These are phyloP conservation scores for Rosa hybrid DNA, from an alignment of 331 rosid genomes.

Conservation along the genomic window DNA sequence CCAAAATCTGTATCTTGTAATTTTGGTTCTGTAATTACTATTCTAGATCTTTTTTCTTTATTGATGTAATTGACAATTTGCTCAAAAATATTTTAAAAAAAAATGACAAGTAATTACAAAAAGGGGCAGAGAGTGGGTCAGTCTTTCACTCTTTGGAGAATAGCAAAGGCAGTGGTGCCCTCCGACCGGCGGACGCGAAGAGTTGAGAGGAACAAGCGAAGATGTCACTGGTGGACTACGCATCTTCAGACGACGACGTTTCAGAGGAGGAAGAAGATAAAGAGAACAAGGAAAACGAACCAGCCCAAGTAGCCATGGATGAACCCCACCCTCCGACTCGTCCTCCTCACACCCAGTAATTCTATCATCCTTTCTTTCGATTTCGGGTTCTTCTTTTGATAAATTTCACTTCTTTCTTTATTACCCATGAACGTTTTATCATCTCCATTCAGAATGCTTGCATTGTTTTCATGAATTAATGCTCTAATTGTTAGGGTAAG, in stretches of 20 bases:
- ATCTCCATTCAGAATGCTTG: neutral
- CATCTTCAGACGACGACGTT: conserved; percentile 85
- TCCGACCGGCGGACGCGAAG: neutral
- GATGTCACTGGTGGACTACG: conserved; percentile 92
- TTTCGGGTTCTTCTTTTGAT: neutral
- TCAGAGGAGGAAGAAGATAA: conserved; percentile 33
- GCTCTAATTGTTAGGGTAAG: neutral
- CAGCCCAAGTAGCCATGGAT: conserved; percentile 2
- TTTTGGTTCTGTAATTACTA: too few relatives aligned
- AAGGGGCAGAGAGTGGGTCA: neutral
- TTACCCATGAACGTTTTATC: neutral
- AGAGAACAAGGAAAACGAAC: conserved; percentile 6
- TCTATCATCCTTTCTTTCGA: neutral
- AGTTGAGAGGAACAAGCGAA: neutral
- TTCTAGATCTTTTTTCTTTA: too few relatives aligned
- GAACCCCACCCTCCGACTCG: conserved; percentile 26
- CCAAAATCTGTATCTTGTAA: too few relatives aligned
- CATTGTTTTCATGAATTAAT: neutral
- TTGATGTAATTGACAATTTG: too few relatives aligned
- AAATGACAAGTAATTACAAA: too few relatives aligned
- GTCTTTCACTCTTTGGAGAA: neutral
- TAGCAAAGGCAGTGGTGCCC: neutral
- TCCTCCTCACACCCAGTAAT: conserved; percentile 45
- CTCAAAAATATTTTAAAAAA: too few relatives aligned
- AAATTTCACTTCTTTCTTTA: neutral